Evolutionary conservation across 495 filamentous ascomycete species (phyloP).

Genomic region (Aspergillus incahuasiensis): DNA sequence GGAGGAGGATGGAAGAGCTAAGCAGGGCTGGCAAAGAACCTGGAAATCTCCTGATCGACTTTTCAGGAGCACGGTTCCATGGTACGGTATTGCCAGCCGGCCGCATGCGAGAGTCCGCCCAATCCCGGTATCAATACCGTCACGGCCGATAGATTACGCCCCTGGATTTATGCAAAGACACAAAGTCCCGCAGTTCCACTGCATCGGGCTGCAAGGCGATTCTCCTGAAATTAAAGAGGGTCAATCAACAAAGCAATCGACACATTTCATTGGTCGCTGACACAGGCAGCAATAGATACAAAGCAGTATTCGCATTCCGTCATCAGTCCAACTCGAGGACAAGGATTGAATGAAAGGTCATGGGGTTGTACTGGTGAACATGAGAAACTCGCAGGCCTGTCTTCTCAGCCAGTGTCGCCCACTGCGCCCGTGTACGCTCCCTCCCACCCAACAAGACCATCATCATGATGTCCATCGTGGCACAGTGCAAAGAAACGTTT

Average conservation of each 20-base stretch:
- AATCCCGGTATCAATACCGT: conserved; percentile 1
- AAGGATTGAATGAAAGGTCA: conserved; percentile 22
- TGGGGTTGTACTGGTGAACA: conserved; percentile 33
- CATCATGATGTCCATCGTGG: conserved; percentile 34
- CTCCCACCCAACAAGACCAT: conserved; percentile 31
- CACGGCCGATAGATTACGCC: conserved; percentile 1
- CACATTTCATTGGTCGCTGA: not conserved
- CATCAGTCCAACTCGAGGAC: conserved; percentile 7
- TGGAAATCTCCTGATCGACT: conserved; percentile 1
- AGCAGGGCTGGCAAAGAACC: not conserved
- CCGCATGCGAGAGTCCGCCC: not conserved
- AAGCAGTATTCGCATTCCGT: too few species aligned
- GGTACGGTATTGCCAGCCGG: conserved; percentile 5
- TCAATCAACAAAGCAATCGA: conserved; percentile 1
- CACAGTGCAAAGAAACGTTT: conserved; percentile 25
- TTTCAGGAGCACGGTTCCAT: not conserved
- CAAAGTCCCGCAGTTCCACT: not conserved
- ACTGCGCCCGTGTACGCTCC: conserved; percentile 36
- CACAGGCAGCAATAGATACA: too few species aligned
- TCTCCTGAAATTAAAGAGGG: conserved; percentile 8
- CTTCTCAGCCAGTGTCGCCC: conserved; percentile 31
- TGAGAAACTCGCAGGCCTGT: conserved; percentile 38
- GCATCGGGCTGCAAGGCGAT: conserved; percentile 6
- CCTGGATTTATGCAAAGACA: conserved; percentile 2
- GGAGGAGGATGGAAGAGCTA: conserved; percentile 1